Conservation (phyloP, 192 early-diverging fungal genomes). For the Phycomyces nitens region DNA sequence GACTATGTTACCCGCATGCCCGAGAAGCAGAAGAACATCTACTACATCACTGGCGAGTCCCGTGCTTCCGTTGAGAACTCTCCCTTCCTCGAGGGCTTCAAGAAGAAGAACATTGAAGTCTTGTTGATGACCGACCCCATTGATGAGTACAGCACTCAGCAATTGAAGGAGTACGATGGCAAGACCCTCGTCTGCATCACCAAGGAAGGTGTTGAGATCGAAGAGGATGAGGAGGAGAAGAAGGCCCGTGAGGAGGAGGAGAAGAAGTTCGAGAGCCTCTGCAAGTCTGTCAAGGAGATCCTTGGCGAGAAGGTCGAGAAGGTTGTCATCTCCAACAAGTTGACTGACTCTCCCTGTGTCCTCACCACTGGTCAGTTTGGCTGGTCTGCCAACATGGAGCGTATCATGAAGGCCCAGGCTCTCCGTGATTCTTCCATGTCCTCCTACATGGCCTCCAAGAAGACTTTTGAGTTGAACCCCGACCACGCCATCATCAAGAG, state of each 20-base stretch:
- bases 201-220: conserved; percentile 99
- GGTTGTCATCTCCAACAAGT: conserved; percentile 83
- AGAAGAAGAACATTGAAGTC: conserved; percentile 99
- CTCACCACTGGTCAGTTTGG: conserved; percentile 98
- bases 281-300: conserved; percentile 94
- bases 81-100: conserved; percentile 97
- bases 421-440: conserved; percentile 98
- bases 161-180: conserved; percentile 99
- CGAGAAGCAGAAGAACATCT: conserved; percentile 99
- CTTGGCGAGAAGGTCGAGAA: conserved; percentile 98
- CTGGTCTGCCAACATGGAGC: conserved; percentile 99
- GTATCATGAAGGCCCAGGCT: conserved; percentile 99
- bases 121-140: conserved; percentile 99
- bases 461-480: conserved; percentile 98
- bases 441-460: conserved; percentile 99
- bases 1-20: conserved; percentile 99
- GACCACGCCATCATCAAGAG: conserved; percentile 92
- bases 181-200: conserved; percentile 98
- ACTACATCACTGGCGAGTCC: conserved; percentile 98
- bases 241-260: conserved; percentile 90
- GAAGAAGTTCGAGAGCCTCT: conserved; percentile 84
- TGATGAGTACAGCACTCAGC: conserved; percentile 98
- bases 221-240: conserved; percentile 99
- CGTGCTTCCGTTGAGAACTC: conserved; percentile 91
- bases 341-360: conserved; percentile 96